phyloP scores from a whole-genome alignment of 2,329 filamentous ascomycete genomes.

The Pyrenophora tritici-repentis region DNA sequence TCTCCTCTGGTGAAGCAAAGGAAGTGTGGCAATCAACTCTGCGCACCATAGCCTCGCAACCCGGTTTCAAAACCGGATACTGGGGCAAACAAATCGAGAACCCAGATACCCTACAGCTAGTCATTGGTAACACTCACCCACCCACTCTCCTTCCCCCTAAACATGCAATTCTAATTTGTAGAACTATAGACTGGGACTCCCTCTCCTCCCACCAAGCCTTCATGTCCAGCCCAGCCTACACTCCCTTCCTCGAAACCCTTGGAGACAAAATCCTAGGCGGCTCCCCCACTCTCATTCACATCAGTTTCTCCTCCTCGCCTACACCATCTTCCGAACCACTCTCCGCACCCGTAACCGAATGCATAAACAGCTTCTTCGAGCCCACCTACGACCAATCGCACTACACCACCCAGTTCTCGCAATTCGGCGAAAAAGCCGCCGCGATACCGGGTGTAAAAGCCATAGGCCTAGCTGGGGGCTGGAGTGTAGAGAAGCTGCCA shows the following conservation, averaged over 20 bases:
- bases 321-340: constrained; percentile 30
- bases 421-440: constrained; percentile 46
- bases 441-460: constrained; percentile 35
- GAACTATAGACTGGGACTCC: constrained; percentile 50
- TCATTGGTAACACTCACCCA: constrained; percentile 48
- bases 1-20: constrained; percentile 32
- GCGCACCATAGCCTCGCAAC: constrained; percentile 41
- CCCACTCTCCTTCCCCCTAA: background rate
- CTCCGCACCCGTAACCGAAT: constrained; percentile 56
- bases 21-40: constrained; percentile 40
- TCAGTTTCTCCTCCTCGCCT: constrained; percentile 31
- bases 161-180: background rate
- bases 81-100: constrained; percentile 51
- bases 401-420: constrained; percentile 39
- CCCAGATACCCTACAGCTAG: constrained; percentile 43
- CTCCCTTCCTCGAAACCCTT: constrained; percentile 44
- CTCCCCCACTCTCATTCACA: constrained; percentile 41
- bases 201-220: constrained; percentile 50
- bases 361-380: constrained; percentile 53
- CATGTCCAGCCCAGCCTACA: constrained; percentile 44
- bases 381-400: constrained; percentile 30
- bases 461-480: constrained; percentile 37
- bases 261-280: constrained; percentile 32
- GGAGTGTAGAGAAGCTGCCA: constrained; percentile 43
- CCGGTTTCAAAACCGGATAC: constrained; percentile 44